These are phyloP conservation scores for Paramyrothecium sp. DNA, from an alignment of 2,329 filamentous ascomycete species.

Conservation along the genomic window DNA sequence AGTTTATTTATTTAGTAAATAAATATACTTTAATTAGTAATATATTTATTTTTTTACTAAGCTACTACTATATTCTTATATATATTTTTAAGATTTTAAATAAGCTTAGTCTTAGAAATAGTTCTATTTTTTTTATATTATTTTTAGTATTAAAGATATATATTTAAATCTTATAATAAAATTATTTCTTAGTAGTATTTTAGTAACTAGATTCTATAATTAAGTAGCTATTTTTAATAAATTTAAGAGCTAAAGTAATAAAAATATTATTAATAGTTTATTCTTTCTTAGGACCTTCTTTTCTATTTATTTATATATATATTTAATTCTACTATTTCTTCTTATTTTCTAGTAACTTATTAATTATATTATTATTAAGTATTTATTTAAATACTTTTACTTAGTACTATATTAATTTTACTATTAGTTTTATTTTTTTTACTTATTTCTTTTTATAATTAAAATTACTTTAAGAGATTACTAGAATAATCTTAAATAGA, in stretches of 20 bases:
- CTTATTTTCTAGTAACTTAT: too few species aligned
- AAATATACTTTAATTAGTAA: too few species aligned
- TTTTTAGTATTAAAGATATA: background rate
- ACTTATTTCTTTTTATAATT: slow-evolving; percentile 1
- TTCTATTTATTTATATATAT: too few species aligned
- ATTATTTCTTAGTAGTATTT: background rate
- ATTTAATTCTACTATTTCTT: too few species aligned
- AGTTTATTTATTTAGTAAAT: too few species aligned
- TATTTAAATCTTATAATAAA: background rate
- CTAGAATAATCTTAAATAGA: slow-evolving; percentile 1
- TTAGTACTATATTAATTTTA: too few species aligned
- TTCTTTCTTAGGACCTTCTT: too few species aligned
- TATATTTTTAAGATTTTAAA: background rate
- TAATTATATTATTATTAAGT: too few species aligned
- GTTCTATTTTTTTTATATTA: background rate
- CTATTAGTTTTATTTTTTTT: too few species aligned
- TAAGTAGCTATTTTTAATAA: too few species aligned
- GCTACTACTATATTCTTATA: too few species aligned
- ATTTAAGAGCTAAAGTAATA: background rate
- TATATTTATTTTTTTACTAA: background rate
- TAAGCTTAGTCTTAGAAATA: background rate
- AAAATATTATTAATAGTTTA: background rate
- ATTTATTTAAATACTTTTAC: too few species aligned
- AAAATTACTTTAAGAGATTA: background rate
- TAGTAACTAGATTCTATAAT: background rate